Percentiles rank a stretch among this genome's conserved stretches.
These are phyloP conservation scores for Aspergillus unguis DNA, from an alignment of 2,329 filamentous ascomycete genomes.

Conservation along the genomic window DNA sequence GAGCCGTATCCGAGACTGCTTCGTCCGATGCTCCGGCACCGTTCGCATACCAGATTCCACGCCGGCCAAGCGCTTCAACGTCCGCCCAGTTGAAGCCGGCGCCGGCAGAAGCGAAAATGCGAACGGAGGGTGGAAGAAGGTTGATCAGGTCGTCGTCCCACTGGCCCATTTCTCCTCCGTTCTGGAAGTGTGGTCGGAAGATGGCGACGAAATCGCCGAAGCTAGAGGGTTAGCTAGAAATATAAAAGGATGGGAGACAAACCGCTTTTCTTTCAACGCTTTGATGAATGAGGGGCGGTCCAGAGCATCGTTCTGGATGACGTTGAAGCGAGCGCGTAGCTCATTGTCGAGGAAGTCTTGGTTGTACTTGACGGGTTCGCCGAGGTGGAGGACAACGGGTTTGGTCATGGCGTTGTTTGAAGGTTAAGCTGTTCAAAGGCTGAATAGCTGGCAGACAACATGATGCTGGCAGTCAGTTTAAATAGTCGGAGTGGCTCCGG, in stretches of 20 bases:
- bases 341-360: slow-evolving; percentile 33
- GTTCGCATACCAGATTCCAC: slow-evolving; percentile 45
- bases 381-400: slow-evolving; percentile 42
- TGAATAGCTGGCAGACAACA: not conserved
- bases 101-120: slow-evolving; percentile 63
- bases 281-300: slow-evolving; percentile 40
- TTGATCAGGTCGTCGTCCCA: slow-evolving; percentile 61
- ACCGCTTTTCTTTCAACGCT: slow-evolving; percentile 33
- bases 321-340: not conserved
- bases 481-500: not conserved
- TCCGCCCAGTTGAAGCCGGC: slow-evolving; percentile 67
- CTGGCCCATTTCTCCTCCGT: slow-evolving; percentile 63
- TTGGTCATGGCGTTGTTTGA: slow-evolving; percentile 19
- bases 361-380: slow-evolving; percentile 47
- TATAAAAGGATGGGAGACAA: not conserved
- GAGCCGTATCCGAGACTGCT: slow-evolving; percentile 43
- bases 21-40: slow-evolving; percentile 44
- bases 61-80: slow-evolving; percentile 46
- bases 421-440: too few species aligned
- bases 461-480: not conserved
- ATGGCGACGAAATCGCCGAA: slow-evolving; percentile 43
- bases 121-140: slow-evolving; percentile 54
- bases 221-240: slow-evolving; percentile 12
- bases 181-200: slow-evolving; percentile 60
- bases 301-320: slow-evolving; percentile 9